Evolutionary conservation across 176 grass and related monocot species (phyloP).

Genomic region (Tillandsia leiboldiana): DNA sequence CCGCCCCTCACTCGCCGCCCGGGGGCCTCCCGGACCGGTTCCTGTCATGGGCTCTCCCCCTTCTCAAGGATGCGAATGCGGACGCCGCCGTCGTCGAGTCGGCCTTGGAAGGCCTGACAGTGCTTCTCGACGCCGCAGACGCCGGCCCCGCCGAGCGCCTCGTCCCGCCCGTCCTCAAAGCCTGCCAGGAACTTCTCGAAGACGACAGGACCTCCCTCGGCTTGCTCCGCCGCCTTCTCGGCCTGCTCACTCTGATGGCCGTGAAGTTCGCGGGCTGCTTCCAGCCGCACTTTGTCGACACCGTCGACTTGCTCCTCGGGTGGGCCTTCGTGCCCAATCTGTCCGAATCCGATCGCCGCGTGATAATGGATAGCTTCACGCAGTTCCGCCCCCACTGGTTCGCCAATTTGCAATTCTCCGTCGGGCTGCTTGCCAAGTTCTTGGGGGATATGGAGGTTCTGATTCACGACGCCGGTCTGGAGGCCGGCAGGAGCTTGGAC

Average conservation of each 20-base stretch:
- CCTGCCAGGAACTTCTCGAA: slow-evolving; percentile 79
- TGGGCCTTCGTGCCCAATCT: slow-evolving; percentile 82
- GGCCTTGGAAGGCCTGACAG: slow-evolving; percentile 61
- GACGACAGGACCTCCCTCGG: slow-evolving; percentile 78
- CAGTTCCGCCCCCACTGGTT: slow-evolving; percentile 93
- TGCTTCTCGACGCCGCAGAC: slow-evolving; percentile 61
- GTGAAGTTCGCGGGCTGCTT: slow-evolving; percentile 73
- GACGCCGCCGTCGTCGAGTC: slow-evolving; percentile 30
- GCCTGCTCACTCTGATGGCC: slow-evolving; percentile 63
- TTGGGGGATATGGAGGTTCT: slow-evolving; percentile 90
- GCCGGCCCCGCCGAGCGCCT: slow-evolving; percentile 49
- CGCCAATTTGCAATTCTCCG: slow-evolving; percentile 69
- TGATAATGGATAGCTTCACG: slow-evolving; percentile 85
- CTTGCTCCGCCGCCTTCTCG: slow-evolving; percentile 64
- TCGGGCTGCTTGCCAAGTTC: slow-evolving; percentile 80
- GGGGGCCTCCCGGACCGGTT: slow-evolving; percentile 66
- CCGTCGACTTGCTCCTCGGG: slow-evolving; percentile 80
- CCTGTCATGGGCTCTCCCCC: slow-evolving; percentile 79
- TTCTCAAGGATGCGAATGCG: slow-evolving; percentile 42
- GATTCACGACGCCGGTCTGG: slow-evolving; percentile 46
- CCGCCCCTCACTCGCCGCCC: slow-evolving; percentile 33
- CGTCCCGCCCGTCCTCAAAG: slow-evolving; percentile 56
- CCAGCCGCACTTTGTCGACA: slow-evolving; percentile 75
- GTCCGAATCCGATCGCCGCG: slow-evolving; percentile 47
- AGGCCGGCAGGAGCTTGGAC: slow-evolving; percentile 38